Evolutionary conservation across 1,284 basidiomycete species (phyloP).

Genomic region (Retiboletus flavoniger): DNA sequence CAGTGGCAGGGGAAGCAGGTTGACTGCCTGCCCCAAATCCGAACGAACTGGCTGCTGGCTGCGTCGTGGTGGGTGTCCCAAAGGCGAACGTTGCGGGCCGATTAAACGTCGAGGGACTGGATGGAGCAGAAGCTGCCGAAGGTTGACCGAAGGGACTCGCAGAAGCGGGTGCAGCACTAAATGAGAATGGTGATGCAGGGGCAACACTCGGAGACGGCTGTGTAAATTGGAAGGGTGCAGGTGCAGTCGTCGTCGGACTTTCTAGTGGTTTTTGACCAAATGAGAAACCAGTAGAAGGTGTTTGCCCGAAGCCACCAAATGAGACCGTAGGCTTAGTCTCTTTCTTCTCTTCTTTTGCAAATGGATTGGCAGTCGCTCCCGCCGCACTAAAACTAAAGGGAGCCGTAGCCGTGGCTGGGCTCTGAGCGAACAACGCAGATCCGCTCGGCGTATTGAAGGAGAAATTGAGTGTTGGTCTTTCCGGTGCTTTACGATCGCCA

Average conservation of each 20-base stretch:
- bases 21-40: constrained; percentile 41
- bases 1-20: constrained; percentile 56
- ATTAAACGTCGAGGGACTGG: constrained; percentile 51
- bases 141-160: constrained; percentile 46
- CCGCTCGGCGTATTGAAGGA: constrained; percentile 40
- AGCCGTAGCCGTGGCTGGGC: constrained; percentile 28
- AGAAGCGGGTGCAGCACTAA: constrained; percentile 38
- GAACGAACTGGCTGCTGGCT: constrained; percentile 29
- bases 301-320: constrained; percentile 33
- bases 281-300: constrained; percentile 32
- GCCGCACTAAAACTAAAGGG: constrained; percentile 33
- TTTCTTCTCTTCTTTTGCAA: constrained; percentile 36
- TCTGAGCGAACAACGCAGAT: constrained; percentile 43
- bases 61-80: constrained; percentile 33
- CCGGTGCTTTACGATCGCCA: constrained; percentile 30
- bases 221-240: constrained; percentile 46
- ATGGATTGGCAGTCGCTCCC: constrained; percentile 27
- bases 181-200: constrained; percentile 45
- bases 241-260: constrained; percentile 37
- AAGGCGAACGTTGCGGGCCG: constrained; percentile 39
- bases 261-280: constrained; percentile 37
- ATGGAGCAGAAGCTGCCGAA: constrained; percentile 46
- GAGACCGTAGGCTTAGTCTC: constrained; percentile 28
- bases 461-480: constrained; percentile 45
- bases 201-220: constrained; percentile 38